Evolutionary conservation across 1,139 yeast species (phyloP), one percentile per base, ranked within the genome.

Genomic region (Yamadazyma mexicana): DNA sequence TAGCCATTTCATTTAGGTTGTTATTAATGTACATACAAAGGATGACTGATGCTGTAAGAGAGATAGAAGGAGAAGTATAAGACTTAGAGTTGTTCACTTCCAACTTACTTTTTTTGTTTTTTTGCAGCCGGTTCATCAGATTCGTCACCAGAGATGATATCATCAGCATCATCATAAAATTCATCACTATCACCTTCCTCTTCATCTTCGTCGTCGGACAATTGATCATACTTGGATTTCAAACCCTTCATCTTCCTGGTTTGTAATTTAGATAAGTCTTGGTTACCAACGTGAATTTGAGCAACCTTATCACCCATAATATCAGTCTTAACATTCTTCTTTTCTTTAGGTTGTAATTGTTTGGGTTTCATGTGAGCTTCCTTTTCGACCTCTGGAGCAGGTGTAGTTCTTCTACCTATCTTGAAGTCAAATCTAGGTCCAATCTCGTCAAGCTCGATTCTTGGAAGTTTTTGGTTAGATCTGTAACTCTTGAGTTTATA

Each of bases 211-310:
- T 77, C 84, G 30, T 74, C 84, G 44, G 67, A 66, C 31, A 58
- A 62, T 64, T 88, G 96, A 58, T 88, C 96, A 52, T 73, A 89
- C 61, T 77, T 82, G 42, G 88, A 74, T 71, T 94, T 94, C 59
- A 92, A 76, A 60, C 98, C 99, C 77, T 94, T 94, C 96, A 92
- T 87, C 80, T 92, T 92, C 70, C 98, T 82, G 10, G 98, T 91
- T 68, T 92, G 98, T 61, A 92, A 68, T 62, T 83, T 84, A 59
- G 79, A 75, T 62, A 94, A 74, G 62, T 92, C 98, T 73, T 92
- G 99, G 64, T 84, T 84, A 66, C 96, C 98, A 64, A 92, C 85
- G 62, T 92, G 98, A 55, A 92, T 81, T 68, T 92, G 87, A 51
- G 97, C 99, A 49, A 92, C 79, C 80, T 92, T 89, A 66, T 92